Evolutionary conservation across 2,329 filamentous ascomycete genomes (phyloP), one percentile per base, ranked within the genome.

Genomic region (Didymella keratinophila): DNA sequence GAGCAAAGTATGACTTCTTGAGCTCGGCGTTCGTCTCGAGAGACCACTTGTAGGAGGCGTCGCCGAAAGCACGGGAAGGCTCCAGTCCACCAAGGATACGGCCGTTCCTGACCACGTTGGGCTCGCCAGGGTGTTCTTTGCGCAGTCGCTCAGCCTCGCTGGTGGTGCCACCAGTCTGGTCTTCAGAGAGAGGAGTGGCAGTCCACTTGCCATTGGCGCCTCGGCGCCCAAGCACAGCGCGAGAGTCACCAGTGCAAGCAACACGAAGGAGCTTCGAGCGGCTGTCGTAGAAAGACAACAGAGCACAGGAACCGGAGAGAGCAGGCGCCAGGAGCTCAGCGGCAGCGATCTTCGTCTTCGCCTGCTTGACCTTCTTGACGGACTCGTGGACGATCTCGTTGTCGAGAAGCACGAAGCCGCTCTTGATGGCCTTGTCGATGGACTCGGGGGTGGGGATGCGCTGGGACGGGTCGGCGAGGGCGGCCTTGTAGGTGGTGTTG

Each of bases 41-140:
- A 58, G 86, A 91, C 95, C 95, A 99, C 78, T 99, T 99, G 82
- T 99, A 99, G 69, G 90, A 89, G 9, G 95, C 94, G 77, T 99
- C 95, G 34, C 95, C 96, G 77, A 99, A 99, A 0, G 96, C 94
- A 63, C 95, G 89, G 18, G 90, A 94, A 3, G 95, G 95, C 76
- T 99, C 95, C 12, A 99, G 83, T 18, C 93, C 91, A 43, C 95
- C 95, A 0, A 99, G 84, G 16, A 99, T 92, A 61, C 95, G 90
- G 6, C 95, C 95, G 67, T 96, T 95, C 42, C 88, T 85, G 39
- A 97, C 88, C 9, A 97, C 95, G 68, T 93, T 84, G 14, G 91
- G 89, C 78, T 99, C 95, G 27, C 90, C 90, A 0, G 95, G 95
- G 72, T 99, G 95, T 68, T 93, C 90, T 64, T 86, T 88, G 32